These are phyloP conservation scores for Suillus subalutaceus DNA, from an alignment of 768 basidiomycete species.

Conservation along the genomic window DNA sequence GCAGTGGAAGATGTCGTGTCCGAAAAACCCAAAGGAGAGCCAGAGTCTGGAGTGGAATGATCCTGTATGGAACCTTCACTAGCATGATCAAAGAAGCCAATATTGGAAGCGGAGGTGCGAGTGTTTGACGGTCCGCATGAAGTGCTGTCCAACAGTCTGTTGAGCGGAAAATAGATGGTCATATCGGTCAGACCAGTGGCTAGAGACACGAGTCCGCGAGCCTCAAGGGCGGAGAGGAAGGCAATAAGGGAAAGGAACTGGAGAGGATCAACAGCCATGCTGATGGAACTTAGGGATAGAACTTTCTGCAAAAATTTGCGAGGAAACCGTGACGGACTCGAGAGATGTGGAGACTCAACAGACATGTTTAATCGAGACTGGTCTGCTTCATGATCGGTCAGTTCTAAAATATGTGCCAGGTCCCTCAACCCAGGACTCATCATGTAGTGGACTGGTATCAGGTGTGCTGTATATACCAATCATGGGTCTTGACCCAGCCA, in stretches of 20 bases:
- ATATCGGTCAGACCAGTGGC: not conserved
- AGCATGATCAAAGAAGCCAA: not conserved
- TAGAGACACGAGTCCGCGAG: not conserved
- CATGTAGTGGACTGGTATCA: not conserved
- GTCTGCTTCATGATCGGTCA: not conserved
- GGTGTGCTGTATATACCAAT: not conserved
- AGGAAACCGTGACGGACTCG: not conserved
- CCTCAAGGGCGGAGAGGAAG: not conserved
- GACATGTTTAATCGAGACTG: not conserved
- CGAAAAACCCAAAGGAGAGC: not conserved
- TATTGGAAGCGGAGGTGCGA: not conserved
- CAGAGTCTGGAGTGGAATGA: not conserved
- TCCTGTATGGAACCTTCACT: not conserved
- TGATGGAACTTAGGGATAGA: not conserved
- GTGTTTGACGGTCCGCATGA: not conserved
- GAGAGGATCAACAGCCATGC: constrained; percentile 1
- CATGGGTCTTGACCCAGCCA: not conserved
- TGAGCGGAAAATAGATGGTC: not conserved
- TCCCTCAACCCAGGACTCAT: not conserved
- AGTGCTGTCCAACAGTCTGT: not conserved
- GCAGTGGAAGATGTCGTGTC: not conserved
- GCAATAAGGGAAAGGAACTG: not conserved
- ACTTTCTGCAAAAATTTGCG: not conserved
- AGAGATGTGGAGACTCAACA: not conserved
- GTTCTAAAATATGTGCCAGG: not conserved